These are phyloP conservation scores for Ligustrum vulgare DNA, from an alignment of 257 asterid species.

Conservation along the genomic window DNA sequence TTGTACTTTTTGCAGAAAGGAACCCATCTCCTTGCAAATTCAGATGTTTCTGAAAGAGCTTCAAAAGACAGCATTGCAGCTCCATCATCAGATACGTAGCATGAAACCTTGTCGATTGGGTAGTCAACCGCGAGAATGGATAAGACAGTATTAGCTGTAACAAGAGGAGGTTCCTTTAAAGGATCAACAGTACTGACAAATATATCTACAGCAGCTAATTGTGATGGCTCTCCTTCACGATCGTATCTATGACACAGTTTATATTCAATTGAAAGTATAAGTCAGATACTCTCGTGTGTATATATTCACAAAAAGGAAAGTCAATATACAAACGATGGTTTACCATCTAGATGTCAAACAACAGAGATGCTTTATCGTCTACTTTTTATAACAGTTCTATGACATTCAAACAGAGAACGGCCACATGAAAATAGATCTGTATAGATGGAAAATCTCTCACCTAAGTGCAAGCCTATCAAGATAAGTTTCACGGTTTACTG, in stretches of 20 bases:
- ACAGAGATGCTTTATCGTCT: not conserved
- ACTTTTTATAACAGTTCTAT: not conserved
- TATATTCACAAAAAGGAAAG: not conserved
- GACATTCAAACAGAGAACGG: not conserved
- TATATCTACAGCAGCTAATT: conserved; percentile 97
- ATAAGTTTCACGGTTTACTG: conserved; percentile 93
- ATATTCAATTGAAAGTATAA: conserved; percentile 19
- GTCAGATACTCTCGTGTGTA: not conserved
- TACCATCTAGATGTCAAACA: conserved; percentile 6
- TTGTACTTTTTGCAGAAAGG: conserved; percentile 88
- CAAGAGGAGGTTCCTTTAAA: conserved; percentile 95
- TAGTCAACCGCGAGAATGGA: conserved; percentile 95
- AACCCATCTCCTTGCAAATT: conserved; percentile 94
- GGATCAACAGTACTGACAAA: conserved; percentile 99
- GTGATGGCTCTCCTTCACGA: conserved; percentile 97
- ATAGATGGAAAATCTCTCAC: conserved; percentile 39
- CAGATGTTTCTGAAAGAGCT: conserved; percentile 90
- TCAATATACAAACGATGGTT: not conserved
- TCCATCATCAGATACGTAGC: conserved; percentile 98
- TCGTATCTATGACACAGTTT: conserved; percentile 67
- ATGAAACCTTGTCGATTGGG: conserved; percentile 96
- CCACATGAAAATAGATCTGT: not conserved
- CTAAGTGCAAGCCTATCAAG: conserved; percentile 96
- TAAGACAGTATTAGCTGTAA: conserved; percentile 91
- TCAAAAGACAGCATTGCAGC: conserved; percentile 92